Evolutionary conservation across 2,329 filamentous ascomycete species (phyloP).

Genomic region (Trichoderma sp.): DNA sequence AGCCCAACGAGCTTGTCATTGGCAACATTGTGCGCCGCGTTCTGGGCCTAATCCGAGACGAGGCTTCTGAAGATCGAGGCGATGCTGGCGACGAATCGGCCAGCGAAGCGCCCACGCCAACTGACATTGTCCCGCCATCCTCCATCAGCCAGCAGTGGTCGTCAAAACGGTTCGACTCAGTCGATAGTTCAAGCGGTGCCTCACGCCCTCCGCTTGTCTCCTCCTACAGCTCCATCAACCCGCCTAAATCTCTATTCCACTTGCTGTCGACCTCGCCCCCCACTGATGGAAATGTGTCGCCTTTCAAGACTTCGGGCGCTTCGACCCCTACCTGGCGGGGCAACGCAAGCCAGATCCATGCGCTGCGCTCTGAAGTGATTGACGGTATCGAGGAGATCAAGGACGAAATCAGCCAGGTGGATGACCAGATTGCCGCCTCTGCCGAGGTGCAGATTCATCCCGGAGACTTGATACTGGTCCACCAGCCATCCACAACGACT

Average conservation of each 20-base stretch:
- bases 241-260: conserved; percentile 82
- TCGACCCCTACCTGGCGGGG: conserved; percentile 52
- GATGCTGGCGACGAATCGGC: conserved; percentile 64
- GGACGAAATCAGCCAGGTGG: conserved; percentile 90
- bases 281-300: conserved; percentile 49
- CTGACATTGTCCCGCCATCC: conserved; percentile 44
- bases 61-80: conserved; percentile 80
- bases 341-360: conserved; percentile 57
- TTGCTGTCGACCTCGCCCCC: conserved; percentile 75
- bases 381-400: conserved; percentile 95
- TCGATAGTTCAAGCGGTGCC: conserved; percentile 38
- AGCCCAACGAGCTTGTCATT: conserved; percentile 87
- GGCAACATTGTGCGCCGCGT: conserved; percentile 93
- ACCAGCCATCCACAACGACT: conserved; percentile 83
- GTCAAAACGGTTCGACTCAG: conserved; percentile 37
- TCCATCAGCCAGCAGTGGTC: conserved; percentile 37
- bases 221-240: conserved; percentile 66
- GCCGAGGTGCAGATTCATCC: conserved; percentile 92
- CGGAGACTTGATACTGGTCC: conserved; percentile 88
- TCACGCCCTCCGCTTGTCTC: conserved; percentile 64
- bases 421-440: conserved; percentile 88
- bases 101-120: conserved; percentile 51
- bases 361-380: conserved; percentile 87
- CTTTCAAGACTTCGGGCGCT: conserved; percentile 52
- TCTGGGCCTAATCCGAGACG: conserved; percentile 86